A percentile compares a stretch with the other conserved stretches of the same genome.
These are phyloP conservation scores for Colletotrichum higginsianum DNA, from an alignment of 2,329 filamentous ascomycete genomes.

Conservation along the genomic window DNA sequence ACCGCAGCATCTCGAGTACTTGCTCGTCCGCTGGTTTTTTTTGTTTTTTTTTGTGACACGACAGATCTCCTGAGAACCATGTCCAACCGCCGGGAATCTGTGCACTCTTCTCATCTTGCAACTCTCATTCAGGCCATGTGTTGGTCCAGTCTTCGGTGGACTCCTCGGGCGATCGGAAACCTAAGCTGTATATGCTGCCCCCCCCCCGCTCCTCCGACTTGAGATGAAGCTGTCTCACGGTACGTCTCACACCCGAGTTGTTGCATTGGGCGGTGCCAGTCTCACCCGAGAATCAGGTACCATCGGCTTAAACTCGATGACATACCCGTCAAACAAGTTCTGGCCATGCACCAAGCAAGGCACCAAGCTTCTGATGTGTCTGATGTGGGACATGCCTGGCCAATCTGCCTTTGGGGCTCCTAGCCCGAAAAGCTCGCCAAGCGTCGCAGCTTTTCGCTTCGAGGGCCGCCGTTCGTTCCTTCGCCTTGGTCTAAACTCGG, in stretches of 20 bases:
- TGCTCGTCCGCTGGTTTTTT: too few relatives aligned
- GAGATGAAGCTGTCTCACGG: constrained; percentile 42
- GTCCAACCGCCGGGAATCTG: constrained; percentile 11
- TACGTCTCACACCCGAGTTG: constrained; percentile 39
- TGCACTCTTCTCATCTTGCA: constrained; percentile 14
- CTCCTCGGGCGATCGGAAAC: constrained; percentile 42
- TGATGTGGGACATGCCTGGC: constrained; percentile 1
- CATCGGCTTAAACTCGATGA: constrained; percentile 40
- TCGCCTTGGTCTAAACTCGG: constrained; percentile 11
- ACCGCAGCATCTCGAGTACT: background rate
- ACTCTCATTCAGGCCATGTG: constrained; percentile 5
- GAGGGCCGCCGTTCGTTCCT: constrained; percentile 1
- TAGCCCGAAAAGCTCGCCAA: constrained; percentile 30
- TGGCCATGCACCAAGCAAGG: constrained; percentile 8
- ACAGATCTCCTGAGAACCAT: constrained; percentile 3
- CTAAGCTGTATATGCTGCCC: constrained; percentile 11
- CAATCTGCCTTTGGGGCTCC: constrained; percentile 12
- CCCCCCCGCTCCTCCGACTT: constrained; percentile 32
- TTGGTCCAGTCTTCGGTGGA: constrained; percentile 40
- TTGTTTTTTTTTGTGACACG: background rate
- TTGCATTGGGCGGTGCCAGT: constrained; percentile 35
- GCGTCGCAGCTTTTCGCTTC: constrained; percentile 27
- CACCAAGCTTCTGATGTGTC: constrained; percentile 29
- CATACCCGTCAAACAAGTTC: constrained; percentile 36
- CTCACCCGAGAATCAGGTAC: background rate